A percentile compares a stretch with the other conserved stretches of the same genome.
phyloP scores from a whole-genome alignment of 805 yeast genomes.

The Myxozyma vanderwaltii region DNA sequence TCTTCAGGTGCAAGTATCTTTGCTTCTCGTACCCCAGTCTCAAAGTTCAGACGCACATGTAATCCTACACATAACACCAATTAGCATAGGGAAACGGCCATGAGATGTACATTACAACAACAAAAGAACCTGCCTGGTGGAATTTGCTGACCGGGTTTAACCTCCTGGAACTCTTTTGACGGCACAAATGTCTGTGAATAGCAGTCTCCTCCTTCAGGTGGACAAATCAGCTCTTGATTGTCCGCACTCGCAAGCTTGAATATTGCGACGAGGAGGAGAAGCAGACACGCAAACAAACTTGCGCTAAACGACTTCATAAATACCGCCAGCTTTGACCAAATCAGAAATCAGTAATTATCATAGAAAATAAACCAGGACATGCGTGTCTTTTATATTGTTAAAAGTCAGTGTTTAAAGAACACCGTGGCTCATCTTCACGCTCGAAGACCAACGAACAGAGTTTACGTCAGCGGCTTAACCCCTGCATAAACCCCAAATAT shows the following conservation, averaged over 20 bases:
- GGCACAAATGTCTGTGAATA: constrained; percentile 55
- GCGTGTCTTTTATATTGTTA: not conserved
- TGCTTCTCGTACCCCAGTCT: constrained; percentile 72
- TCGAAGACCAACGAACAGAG: not conserved
- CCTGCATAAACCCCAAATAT: not conserved
- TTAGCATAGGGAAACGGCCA: not conserved
- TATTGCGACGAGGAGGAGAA: not conserved
- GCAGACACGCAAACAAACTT: not conserved
- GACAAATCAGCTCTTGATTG: constrained; percentile 22
- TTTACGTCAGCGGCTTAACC: not conserved
- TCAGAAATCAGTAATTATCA: too few species aligned
- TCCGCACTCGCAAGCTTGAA: not conserved
- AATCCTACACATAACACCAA: constrained; percentile 50
- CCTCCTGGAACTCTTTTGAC: constrained; percentile 64
- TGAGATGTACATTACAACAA: not conserved
- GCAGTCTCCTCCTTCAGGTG: constrained; percentile 21
- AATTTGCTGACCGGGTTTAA: constrained; percentile 70
- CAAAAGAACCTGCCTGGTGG: constrained; percentile 51
- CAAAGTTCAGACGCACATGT: constrained; percentile 72
- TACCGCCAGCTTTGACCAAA: too few species aligned
- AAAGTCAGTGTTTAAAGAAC: not conserved
- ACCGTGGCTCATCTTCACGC: constrained; percentile 4
- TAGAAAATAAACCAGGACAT: too few species aligned
- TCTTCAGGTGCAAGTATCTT: constrained; percentile 50
- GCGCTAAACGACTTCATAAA: too few species aligned